phyloP scores from a whole-genome alignment of 352 stramenopile species.

The Phytophthora litchii region DNA sequence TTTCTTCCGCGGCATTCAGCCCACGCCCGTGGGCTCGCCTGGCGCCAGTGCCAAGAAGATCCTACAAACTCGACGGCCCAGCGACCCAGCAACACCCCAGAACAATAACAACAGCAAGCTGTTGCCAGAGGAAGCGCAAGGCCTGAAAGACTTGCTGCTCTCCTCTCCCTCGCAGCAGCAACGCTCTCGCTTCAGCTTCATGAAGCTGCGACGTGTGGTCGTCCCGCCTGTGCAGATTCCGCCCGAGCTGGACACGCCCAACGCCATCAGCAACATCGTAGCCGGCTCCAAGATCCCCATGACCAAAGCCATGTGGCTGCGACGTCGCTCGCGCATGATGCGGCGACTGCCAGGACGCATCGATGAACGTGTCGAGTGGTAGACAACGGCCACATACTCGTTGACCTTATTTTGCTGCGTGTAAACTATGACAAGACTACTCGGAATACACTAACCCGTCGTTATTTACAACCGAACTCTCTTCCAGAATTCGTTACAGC shows the following conservation, averaged over 20 bases:
- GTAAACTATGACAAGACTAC: background rate
- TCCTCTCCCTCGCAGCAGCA: conserved; percentile 9
- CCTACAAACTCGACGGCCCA: conserved; percentile 22
- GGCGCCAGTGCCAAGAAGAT: conserved; percentile 27
- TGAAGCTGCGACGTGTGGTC: conserved; percentile 43
- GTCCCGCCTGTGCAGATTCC: conserved; percentile 53
- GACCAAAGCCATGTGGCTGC: conserved; percentile 52
- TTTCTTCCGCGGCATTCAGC: conserved; percentile 18
- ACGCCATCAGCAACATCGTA: conserved; percentile 49
- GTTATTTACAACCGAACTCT: too few relatives aligned
- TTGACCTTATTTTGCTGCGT: conserved; percentile 6
- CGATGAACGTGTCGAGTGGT: conserved; percentile 41
- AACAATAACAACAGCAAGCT: conserved; percentile 12
- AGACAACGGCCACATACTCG: conserved; percentile 2
- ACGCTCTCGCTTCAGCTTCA: conserved; percentile 45
- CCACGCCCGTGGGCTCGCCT: conserved; percentile 15
- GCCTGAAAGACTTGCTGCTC: conserved; percentile 38
- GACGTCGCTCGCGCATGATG: conserved; percentile 41
- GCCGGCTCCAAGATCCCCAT: conserved; percentile 55
- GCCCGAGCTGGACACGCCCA: conserved; percentile 33
- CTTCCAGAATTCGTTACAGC: too few relatives aligned
- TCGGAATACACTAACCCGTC: too few relatives aligned
- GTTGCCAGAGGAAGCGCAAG: conserved; percentile 35
- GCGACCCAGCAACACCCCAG: background rate
- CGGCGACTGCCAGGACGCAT: conserved; percentile 46